A percentile compares a stretch with the other conserved stretches of the same genome.
phyloP scores from a whole-genome alignment of 2,329 filamentous ascomycete species.

The Coniochaeta pulveracea region DNA sequence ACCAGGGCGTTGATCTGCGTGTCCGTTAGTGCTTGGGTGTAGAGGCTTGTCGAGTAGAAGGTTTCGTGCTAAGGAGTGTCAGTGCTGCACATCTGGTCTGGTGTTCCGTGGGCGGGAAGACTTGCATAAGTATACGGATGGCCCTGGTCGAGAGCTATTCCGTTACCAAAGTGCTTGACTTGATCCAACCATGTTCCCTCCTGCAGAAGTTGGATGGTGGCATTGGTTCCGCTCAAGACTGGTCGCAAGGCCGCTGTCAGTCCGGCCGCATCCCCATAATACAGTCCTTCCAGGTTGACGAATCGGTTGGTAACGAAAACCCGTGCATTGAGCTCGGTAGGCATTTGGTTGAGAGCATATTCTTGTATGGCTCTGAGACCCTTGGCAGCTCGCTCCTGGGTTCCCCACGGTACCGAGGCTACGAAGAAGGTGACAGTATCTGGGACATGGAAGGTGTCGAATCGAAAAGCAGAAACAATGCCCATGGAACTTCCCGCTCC shows the following conservation, averaged over 20 bases:
- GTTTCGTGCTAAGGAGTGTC: conserved; percentile 24
- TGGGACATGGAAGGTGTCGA: conserved; percentile 26
- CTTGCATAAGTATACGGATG: conserved; percentile 16
- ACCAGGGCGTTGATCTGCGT: conserved; percentile 23
- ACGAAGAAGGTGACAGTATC: conserved; percentile 19
- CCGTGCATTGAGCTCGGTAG: conserved; percentile 29
- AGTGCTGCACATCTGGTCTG: neutral
- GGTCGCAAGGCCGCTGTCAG: conserved; percentile 20
- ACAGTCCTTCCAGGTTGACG: conserved; percentile 25
- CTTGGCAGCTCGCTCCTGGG: conserved; percentile 13
- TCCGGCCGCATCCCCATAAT: conserved; percentile 22
- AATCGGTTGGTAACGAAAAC: conserved; percentile 22
- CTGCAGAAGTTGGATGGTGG: conserved; percentile 19
- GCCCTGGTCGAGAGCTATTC: conserved; percentile 17
- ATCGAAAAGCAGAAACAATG: conserved; percentile 25
- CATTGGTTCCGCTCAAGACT: conserved; percentile 21
- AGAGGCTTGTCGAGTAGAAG: conserved; percentile 29
- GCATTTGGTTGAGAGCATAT: conserved; percentile 20
- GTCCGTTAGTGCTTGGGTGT: conserved; percentile 23
- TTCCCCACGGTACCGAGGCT: conserved; percentile 16
- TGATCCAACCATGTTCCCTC: conserved; percentile 19
- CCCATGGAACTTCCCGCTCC: conserved; percentile 28
- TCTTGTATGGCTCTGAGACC: conserved; percentile 19
- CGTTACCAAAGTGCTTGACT: conserved; percentile 20
- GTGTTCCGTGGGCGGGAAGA: neutral